These are phyloP conservation scores for Beauveria varroae DNA, from an alignment of 2,329 filamentous ascomycete genomes.

Conservation along the genomic window DNA sequence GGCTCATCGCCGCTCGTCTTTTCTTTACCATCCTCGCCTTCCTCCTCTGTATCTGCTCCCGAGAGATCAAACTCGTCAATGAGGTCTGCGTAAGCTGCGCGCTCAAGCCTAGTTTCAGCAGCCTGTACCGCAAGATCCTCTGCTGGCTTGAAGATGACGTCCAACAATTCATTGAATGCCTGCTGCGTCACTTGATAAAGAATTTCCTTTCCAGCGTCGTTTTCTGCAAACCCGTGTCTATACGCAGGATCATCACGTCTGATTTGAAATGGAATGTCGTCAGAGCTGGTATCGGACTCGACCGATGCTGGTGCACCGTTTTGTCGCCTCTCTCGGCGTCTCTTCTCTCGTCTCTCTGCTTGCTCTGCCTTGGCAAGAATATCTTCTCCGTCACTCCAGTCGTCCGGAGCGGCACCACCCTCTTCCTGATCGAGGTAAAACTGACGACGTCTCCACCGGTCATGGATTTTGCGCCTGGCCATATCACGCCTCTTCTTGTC, in stretches of 20 bases:
- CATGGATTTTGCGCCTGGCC: conserved; percentile 50
- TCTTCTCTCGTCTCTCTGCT: not conserved
- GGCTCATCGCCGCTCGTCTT: conserved; percentile 8
- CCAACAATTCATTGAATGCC: conserved; percentile 83
- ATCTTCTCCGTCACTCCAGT: conserved; percentile 56
- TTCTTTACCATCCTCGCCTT: conserved; percentile 20
- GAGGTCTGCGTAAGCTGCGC: conserved; percentile 47
- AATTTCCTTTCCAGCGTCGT: conserved; percentile 78
- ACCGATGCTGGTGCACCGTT: not conserved
- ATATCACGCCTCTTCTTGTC: conserved; percentile 33
- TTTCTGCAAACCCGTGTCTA: conserved; percentile 54
- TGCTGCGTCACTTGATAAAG: conserved; percentile 88
- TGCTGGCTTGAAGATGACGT: conserved; percentile 73
- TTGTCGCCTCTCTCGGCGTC: not conserved
- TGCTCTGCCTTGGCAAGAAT: conserved; percentile 32
- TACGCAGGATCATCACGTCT: not conserved
- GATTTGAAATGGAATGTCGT: conserved; percentile 56
- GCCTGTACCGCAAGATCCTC: conserved; percentile 70
- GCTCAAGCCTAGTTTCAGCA: conserved; percentile 52
- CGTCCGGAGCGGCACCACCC: conserved; percentile 56
- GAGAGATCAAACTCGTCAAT: conserved; percentile 32
- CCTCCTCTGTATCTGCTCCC: conserved; percentile 12
- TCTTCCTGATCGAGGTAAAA: conserved; percentile 87
- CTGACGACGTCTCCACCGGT: conserved; percentile 68
- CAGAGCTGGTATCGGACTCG: not conserved